Evolutionary conservation across 768 basidiomycete species (phyloP).

Genomic region (Lactarius vividus): DNA sequence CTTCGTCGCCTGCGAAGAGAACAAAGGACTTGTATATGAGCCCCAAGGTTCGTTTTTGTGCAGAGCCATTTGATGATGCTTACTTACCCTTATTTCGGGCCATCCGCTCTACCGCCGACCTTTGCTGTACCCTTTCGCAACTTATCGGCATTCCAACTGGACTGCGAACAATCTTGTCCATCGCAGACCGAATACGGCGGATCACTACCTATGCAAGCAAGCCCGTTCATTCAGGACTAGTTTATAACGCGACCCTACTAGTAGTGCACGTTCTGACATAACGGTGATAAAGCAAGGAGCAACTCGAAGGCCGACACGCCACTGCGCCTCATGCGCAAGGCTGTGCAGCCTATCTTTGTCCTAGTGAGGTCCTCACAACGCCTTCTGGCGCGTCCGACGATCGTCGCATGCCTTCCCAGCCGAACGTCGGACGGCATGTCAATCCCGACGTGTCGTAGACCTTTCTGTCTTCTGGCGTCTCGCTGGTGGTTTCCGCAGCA

Average conservation of each 20-base stretch:
- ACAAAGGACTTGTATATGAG: not conserved
- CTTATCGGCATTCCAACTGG: not conserved
- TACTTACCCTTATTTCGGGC: not conserved
- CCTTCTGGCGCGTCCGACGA: not conserved
- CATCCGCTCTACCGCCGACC: not conserved
- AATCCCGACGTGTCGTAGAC: not conserved
- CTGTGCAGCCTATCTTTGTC: conserved; percentile 6
- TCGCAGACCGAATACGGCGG: conserved; percentile 4
- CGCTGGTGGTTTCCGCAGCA: not conserved
- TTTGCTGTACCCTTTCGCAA: not conserved
- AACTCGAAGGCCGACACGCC: not conserved
- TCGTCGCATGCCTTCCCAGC: not conserved
- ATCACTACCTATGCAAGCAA: conserved; percentile 1
- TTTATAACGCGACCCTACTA: not conserved
- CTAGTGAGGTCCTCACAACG: conserved; percentile 1
- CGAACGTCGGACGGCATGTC: conserved; percentile 13
- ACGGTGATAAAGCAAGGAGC: not conserved
- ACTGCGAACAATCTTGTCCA: not conserved
- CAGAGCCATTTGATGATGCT: not conserved
- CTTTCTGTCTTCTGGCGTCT: not conserved
- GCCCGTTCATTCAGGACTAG: not conserved
- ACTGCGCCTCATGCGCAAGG: not conserved
- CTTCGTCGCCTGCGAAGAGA: not conserved
- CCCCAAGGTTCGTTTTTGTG: not conserved
- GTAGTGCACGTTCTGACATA: not conserved